These are phyloP conservation scores for Pigoraptor vietnamica DNA, from an alignment of 78 protist genomes.

Conservation along the genomic window DNA sequence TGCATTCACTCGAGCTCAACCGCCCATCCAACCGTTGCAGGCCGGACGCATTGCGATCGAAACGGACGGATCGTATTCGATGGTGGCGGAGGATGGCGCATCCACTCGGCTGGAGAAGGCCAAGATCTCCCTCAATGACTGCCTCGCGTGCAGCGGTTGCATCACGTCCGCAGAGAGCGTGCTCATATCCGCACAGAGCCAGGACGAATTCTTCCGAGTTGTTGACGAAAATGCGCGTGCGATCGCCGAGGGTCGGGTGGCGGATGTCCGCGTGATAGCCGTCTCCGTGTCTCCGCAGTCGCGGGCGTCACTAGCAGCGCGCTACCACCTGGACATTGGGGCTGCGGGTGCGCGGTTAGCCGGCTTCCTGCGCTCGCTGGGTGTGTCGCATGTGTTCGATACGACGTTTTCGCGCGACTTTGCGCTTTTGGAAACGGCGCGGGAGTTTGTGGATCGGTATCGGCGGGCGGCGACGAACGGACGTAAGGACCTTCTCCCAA, in stretches of 20 bases:
- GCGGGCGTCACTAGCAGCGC: constrained; percentile 73
- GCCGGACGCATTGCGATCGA: not conserved
- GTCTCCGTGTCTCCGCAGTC: constrained; percentile 79
- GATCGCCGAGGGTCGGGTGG: not conserved
- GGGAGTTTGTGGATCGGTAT: constrained; percentile 42
- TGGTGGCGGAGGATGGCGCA: not conserved
- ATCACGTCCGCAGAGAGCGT: constrained; percentile 93
- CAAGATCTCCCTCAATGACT: constrained; percentile 78
- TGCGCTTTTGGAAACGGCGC: constrained; percentile 56
- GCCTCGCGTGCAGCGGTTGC: constrained; percentile 95
- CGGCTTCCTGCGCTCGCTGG: constrained; percentile 31
- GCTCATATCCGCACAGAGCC: constrained; percentile 79
- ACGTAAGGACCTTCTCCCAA: constrained; percentile 37
- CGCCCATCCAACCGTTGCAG: not conserved
- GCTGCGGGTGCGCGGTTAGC: constrained; percentile 9
- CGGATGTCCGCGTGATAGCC: constrained; percentile 4
- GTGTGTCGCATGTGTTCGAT: constrained; percentile 54
- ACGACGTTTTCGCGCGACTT: constrained; percentile 52
- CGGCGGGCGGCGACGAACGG: constrained; percentile 2
- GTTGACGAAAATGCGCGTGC: not conserved
- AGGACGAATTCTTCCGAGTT: constrained; percentile 40
- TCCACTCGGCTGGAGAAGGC: constrained; percentile 53
- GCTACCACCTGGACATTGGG: not conserved
- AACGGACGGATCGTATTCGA: not conserved
- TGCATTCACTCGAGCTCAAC: not conserved